Evolutionary conservation across 2,329 filamentous ascomycete species (phyloP).

Genomic region (Penicillium sp.): DNA sequence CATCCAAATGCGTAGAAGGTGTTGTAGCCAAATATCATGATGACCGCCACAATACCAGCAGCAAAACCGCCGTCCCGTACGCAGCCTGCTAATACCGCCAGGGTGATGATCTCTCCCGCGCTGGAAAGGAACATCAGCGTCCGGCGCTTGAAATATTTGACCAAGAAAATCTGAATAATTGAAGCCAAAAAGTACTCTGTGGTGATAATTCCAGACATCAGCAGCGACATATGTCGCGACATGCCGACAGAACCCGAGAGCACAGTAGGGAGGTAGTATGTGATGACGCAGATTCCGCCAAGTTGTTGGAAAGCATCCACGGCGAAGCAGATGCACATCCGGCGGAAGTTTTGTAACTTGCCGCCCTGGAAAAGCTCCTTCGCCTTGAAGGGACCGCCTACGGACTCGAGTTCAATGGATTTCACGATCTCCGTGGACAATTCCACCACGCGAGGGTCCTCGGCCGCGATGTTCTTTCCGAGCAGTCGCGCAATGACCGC

Average conservation of each 20-base stretch:
- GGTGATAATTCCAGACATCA: conserved; percentile 15
- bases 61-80: conserved; percentile 4
- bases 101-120: too few relatives aligned
- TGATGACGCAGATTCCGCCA: conserved; percentile 18
- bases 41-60: conserved; percentile 7
- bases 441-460: background rate
- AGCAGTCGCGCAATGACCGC: background rate
- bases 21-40: too few relatives aligned
- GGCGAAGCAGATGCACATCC: conserved; percentile 4
- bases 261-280: conserved; percentile 32
- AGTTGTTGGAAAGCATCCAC: conserved; percentile 8
- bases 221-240: conserved; percentile 17
- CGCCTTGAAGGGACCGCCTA: conserved; percentile 42
- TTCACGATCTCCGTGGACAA: background rate
- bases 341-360: conserved; percentile 15
- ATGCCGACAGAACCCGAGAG: conserved; percentile 19
- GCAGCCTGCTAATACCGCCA: background rate
- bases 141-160: too few relatives aligned
- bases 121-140: too few relatives aligned
- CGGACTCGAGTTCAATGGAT: too few relatives aligned
- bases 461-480: background rate
- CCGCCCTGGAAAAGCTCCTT: conserved; percentile 3
- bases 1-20: too few relatives aligned
- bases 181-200: background rate
- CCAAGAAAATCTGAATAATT: background rate